Evolutionary conservation across 2,329 filamentous ascomycete species (phyloP), one percentile per base, ranked within the genome.

Genomic region (Penicillium frequentans): DNA sequence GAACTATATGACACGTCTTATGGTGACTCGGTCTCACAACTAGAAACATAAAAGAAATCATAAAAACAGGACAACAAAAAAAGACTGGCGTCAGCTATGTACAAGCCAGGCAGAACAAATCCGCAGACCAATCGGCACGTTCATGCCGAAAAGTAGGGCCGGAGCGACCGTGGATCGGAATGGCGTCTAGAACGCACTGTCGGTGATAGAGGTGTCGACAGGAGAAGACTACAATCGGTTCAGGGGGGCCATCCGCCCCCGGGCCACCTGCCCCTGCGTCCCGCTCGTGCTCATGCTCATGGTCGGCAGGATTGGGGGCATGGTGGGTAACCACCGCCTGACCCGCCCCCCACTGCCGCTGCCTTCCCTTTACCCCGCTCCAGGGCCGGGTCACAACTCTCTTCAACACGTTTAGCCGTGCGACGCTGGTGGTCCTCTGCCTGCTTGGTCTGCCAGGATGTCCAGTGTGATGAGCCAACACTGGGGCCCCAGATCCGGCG

Each of bases 401-500:
- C 64, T 52, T 73, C 70, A n/a, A 68, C 52, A 16, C 65, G 67
- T 48, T 63, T 69, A 19, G 63, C 62, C 31, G 70, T 62, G 27
- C 69, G 71, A 50, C 64, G 70, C 43, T 70, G 65, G n/a, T 66
- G 59, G 29, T 64, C 67, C 55, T 73, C 64, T 19, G 68, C 68
- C 57, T 77, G 76, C 63, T 79, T 84, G 54, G 83, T 82, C 72
- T 95, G 87, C 92, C 91, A 98, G 1, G 87, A 87, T 50, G 90
- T 87, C 80, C 91, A 96, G 1, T 96, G 83, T 37, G 86, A 83
- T 0, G 85, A 83, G 0, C 90, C 89, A 0, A 91, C 88, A 0
- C 92, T 93, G 0, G 93, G 91, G 0, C 95, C 96, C 93, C 95
- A 99, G 1, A 92, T 84, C 7, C 93, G 82, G 48, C 84, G 84